These are phyloP conservation scores for Lecanoromycetidae sp. DNA, from an alignment of 2,329 filamentous ascomycete genomes.

Conservation along the genomic window DNA sequence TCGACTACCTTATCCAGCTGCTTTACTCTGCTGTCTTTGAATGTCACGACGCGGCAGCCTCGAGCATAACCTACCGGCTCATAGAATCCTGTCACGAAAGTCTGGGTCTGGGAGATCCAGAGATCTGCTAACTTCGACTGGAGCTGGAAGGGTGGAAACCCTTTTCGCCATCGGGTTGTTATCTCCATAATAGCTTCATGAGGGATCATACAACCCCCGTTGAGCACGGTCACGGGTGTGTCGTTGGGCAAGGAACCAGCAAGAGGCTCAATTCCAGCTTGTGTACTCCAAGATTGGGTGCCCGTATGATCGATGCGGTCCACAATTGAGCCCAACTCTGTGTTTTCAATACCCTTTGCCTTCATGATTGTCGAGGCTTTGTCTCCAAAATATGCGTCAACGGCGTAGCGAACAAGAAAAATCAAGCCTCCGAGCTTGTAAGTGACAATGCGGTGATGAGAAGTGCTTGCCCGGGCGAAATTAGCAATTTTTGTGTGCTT, in stretches of 20 bases:
- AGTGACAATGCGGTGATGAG: conserved; percentile 21
- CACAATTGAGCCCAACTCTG: not conserved
- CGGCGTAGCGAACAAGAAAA: conserved; percentile 23
- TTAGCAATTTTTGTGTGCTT: conserved; percentile 20
- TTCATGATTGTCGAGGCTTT: not conserved
- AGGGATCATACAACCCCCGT: not conserved
- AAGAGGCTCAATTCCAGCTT: not conserved
- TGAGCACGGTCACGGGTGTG: not conserved
- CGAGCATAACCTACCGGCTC: not conserved
- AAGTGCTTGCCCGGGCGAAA: conserved; percentile 18
- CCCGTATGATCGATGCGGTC: not conserved
- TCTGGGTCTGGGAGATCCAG: conserved; percentile 4
- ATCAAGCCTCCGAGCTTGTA: conserved; percentile 22
- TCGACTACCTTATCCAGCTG: not conserved
- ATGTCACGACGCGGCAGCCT: not conserved
- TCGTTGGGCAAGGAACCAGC: not conserved
- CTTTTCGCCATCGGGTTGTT: not conserved
- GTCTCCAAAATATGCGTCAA: conserved; percentile 21
- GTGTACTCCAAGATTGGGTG: no score
- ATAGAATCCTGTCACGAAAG: not conserved
- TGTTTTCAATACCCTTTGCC: not conserved
- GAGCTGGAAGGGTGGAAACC: not conserved
- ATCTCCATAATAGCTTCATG: conserved; percentile 3
- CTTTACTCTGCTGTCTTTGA: not conserved
- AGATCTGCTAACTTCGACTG: not conserved